Conservation (phyloP, 139 green algal species). For the Tetraselmis striata region DNA sequence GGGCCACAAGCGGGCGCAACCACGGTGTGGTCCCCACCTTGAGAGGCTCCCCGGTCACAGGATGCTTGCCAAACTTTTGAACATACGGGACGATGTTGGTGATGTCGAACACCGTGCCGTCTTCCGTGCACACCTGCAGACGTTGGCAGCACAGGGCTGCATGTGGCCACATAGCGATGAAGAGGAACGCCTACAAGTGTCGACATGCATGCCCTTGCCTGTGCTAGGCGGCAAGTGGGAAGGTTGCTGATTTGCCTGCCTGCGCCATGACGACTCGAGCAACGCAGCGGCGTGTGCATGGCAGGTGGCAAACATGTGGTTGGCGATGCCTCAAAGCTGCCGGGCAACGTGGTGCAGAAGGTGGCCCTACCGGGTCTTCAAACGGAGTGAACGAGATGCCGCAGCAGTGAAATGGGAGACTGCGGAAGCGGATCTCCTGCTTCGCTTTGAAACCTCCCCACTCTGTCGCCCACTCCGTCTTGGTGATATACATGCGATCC, state of each 20-base stretch:
- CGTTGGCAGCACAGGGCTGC: too few relatives aligned
- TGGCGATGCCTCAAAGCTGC: too few relatives aligned
- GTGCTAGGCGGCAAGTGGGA: too few relatives aligned
- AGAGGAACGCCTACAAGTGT: too few relatives aligned
- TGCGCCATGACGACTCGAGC: too few relatives aligned
- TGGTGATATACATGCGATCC: slow-evolving; percentile 73
- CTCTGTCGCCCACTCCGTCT: slow-evolving; percentile 83
- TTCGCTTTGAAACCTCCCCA: slow-evolving; percentile 63
- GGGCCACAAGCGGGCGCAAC: too few relatives aligned
- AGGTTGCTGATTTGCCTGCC: too few relatives aligned
- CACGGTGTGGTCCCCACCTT: not conserved
- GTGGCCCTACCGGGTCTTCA: slow-evolving; percentile 79
- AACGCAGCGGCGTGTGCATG: too few relatives aligned
- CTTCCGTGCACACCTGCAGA: slow-evolving; percentile 59
- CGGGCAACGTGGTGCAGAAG: too few relatives aligned
- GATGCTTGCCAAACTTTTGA: slow-evolving; percentile 74
- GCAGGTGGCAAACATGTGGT: too few relatives aligned
- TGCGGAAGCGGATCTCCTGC: slow-evolving; percentile 48
- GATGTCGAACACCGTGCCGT: slow-evolving; percentile 78
- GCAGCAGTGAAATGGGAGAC: slow-evolving; percentile 90
- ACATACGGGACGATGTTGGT: slow-evolving; percentile 80
- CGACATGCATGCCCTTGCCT: too few relatives aligned
- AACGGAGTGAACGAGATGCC: slow-evolving; percentile 89
- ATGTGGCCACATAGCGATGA: too few relatives aligned
- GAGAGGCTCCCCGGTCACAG: slow-evolving; percentile 67